Percentiles rank a stretch among this genome's conserved stretches.
Evolutionary conservation across 2,329 filamentous ascomycete species (phyloP).

Genomic region (Arthrobotrys entomopaga): DNA sequence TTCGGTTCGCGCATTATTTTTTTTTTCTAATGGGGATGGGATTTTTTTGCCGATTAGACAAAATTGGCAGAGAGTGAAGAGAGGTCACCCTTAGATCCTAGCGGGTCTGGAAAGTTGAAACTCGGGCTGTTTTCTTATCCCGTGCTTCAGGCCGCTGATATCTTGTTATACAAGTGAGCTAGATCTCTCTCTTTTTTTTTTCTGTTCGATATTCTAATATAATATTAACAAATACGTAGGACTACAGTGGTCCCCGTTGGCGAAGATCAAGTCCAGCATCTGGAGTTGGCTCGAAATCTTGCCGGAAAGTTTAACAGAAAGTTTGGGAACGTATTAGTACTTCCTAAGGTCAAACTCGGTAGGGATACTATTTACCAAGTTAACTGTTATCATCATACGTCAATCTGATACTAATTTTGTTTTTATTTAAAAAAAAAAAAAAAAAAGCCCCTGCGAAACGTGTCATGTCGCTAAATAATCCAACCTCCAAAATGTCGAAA

Average conservation of each 20-base stretch:
- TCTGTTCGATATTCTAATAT: background rate
- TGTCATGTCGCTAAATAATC: conserved; percentile 87
- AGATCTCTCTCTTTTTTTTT: background rate
- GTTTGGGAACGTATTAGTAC: conserved; percentile 72
- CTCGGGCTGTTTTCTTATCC: conserved; percentile 95
- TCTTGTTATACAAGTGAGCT: conserved; percentile 79
- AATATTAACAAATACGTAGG: conserved; percentile 62
- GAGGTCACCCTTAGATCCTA: conserved; percentile 69
- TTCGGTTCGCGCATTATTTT: background rate
- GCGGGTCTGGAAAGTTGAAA: conserved; percentile 74
- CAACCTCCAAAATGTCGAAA: conserved; percentile 92
- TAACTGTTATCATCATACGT: background rate
- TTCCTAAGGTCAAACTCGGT: conserved; percentile 79
- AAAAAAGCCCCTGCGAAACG: conserved; percentile 79
- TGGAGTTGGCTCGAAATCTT: conserved; percentile 89
- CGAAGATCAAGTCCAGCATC: conserved; percentile 92
- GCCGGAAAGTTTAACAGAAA: conserved; percentile 86
- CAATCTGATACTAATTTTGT: conserved; percentile 2
- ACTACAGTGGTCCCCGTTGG: conserved; percentile 96
- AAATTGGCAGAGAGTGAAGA: conserved; percentile 75
- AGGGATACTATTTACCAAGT: conserved; percentile 53
- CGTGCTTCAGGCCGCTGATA: conserved; percentile 92
- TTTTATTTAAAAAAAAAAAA: too few relatives aligned
- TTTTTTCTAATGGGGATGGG: background rate
- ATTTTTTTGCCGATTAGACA: conserved; percentile 66